Percentiles rank a stretch among this genome's conserved stretches.
phyloP scores from a whole-genome alignment of 805 yeast species.

The Yarrowia sp. region DNA sequence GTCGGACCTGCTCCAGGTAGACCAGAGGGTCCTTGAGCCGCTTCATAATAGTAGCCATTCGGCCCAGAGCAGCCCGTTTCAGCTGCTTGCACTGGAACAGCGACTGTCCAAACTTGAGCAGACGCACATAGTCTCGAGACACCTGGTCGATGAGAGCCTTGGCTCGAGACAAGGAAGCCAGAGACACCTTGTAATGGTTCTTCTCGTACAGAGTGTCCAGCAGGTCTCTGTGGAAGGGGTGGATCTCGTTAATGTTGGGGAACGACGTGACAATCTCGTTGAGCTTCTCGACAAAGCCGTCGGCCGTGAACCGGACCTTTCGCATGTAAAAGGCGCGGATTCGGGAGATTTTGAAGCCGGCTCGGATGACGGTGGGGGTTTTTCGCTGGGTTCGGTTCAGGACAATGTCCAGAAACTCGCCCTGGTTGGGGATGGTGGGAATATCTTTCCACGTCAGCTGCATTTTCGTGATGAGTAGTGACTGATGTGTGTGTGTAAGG shows the following conservation, averaged over 20 bases:
- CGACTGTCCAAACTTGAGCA: slow-evolving; percentile 95
- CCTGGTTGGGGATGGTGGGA: slow-evolving; percentile 88
- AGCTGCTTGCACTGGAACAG: slow-evolving; percentile 97
- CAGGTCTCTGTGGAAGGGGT: slow-evolving; percentile 96
- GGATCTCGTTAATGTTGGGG: slow-evolving; percentile 96
- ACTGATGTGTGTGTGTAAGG: not conserved
- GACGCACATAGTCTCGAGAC: slow-evolving; percentile 88
- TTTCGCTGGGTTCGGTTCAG: slow-evolving; percentile 97
- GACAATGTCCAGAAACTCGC: slow-evolving; percentile 93
- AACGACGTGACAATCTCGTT: slow-evolving; percentile 81
- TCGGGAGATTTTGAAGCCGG: slow-evolving; percentile 94
- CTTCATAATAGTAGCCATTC: slow-evolving; percentile 98
- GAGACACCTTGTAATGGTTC: slow-evolving; percentile 94
- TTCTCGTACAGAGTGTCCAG: slow-evolving; percentile 98
- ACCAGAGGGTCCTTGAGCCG: slow-evolving; percentile 90
- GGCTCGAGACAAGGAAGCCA: slow-evolving; percentile 92
- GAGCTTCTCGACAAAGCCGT: slow-evolving; percentile 92
- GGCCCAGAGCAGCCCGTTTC: slow-evolving; percentile 97
- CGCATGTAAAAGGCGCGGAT: slow-evolving; percentile 97
- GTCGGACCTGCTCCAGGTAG: slow-evolving; percentile 97
- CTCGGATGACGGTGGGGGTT: slow-evolving; percentile 97
- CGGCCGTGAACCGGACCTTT: slow-evolving; percentile 93
- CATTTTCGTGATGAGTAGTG: slow-evolving; percentile 47
- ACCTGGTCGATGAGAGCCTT: slow-evolving; percentile 94
- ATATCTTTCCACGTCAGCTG: slow-evolving; percentile 98